phyloP scores from a whole-genome alignment of 805 yeast genomes.

The Schwanniomyces polymorphus region DNA sequence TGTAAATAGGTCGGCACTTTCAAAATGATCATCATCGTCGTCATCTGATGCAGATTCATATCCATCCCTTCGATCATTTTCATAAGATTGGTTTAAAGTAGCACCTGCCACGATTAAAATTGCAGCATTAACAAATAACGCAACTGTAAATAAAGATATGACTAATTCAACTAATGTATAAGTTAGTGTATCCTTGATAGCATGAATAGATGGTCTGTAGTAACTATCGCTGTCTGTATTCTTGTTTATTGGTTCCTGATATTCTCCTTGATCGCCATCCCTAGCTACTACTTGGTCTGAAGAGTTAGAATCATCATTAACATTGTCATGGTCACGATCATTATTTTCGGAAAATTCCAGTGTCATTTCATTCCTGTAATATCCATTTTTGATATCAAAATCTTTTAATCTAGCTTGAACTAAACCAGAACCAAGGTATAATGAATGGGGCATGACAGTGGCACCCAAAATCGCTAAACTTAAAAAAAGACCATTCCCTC shows the following conservation, averaged over 20 bases:
- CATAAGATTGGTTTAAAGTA: conserved; percentile 49
- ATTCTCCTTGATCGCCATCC: conserved; percentile 9
- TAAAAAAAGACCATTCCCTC: conserved; percentile 65
- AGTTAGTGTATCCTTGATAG: conserved; percentile 75
- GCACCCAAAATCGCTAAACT: conserved; percentile 89
- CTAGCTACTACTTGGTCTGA: background rate
- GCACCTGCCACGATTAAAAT: conserved; percentile 92
- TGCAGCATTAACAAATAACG: conserved; percentile 89
- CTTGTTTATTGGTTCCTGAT: background rate
- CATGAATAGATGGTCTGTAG: conserved; percentile 75
- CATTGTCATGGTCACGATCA: no score
- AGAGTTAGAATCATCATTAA: background rate
- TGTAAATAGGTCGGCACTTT: conserved; percentile 73
- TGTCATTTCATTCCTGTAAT: conserved; percentile 33
- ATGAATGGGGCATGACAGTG: conserved; percentile 92
- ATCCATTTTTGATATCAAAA: conserved; percentile 66
- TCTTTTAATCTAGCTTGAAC: conserved; percentile 84
- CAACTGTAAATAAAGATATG: conserved; percentile 80
- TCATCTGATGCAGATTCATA: conserved; percentile 19
- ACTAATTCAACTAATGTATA: conserved; percentile 82
- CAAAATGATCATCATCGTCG: conserved; percentile 41
- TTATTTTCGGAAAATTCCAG: conserved; percentile 8
- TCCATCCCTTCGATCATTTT: conserved; percentile 7
- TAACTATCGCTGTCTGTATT: conserved; percentile 29
- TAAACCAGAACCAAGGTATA: conserved; percentile 81